Conservation (phyloP, 768 basidiomycete species). For the Mycena albidolilacea region DNA sequence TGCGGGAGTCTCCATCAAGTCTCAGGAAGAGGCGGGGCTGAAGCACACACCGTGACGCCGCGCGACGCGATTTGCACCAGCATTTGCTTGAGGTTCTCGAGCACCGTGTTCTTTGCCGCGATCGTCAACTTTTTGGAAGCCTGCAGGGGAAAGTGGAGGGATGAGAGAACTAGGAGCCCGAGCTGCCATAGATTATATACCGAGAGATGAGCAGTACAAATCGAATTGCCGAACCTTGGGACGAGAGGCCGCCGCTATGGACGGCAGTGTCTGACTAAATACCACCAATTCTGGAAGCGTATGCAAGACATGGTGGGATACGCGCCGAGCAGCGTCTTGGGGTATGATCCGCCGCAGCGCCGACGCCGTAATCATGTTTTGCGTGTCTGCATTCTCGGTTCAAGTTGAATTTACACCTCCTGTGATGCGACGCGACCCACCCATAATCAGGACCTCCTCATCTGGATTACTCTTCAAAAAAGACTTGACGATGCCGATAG, state of each 20-base stretch:
- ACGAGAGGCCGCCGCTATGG: slow-evolving; percentile 58
- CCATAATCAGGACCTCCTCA: slow-evolving; percentile 75
- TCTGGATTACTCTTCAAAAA: slow-evolving; percentile 58
- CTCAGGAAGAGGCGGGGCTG: background rate
- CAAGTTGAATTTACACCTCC: slow-evolving; percentile 3
- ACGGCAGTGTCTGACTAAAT: slow-evolving; percentile 69
- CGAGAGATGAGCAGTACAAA: background rate
- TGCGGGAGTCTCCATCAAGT: background rate
- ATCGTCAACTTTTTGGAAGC: slow-evolving; percentile 50
- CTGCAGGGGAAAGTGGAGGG: slow-evolving; percentile 80
- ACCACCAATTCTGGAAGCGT: slow-evolving; percentile 69
- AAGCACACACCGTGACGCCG: slow-evolving; percentile 62
- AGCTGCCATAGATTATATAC: slow-evolving; percentile 53
- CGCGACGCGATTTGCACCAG: slow-evolving; percentile 65
- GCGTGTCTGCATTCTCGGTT: slow-evolving; percentile 55
- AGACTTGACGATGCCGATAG: slow-evolving; percentile 62
- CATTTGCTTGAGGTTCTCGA: slow-evolving; percentile 67
- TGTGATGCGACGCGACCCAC: slow-evolving; percentile 55
- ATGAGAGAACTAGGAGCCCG: slow-evolving; percentile 75
- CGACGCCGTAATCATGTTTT: slow-evolving; percentile 59
- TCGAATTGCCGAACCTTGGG: slow-evolving; percentile 58
- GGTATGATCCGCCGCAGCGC: slow-evolving; percentile 46
- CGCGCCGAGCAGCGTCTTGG: slow-evolving; percentile 41
- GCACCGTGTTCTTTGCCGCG: slow-evolving; percentile 57
- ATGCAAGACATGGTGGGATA: slow-evolving; percentile 61